Evolutionary conservation across 176 grass and related monocot species (phyloP), one percentile per base, ranked within the genome.

Genomic region (Lolium rigidum): DNA sequence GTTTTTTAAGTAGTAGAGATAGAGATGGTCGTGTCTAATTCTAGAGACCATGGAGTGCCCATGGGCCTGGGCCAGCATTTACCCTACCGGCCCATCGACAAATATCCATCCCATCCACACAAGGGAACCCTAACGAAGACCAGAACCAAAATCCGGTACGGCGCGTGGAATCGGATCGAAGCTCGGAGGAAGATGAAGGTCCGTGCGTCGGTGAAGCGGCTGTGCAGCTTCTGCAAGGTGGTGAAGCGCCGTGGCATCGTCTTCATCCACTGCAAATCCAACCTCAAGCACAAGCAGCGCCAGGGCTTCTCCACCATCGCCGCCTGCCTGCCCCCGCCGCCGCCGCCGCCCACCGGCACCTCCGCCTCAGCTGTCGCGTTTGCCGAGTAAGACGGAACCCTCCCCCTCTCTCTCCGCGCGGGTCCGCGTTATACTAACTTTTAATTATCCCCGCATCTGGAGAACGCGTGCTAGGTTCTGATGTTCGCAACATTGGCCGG

Each of bases 241-340:
- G 90, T 98, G 85, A 98, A 92, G 87, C 97, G 97, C 10, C 86
- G 93, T 9, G 97, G 97, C n/a, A 95, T 87, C 70, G 92, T 98
- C 54, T 95, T 92, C 82, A 86, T 98, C 63, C 86, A 91, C 17
- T 98, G 97, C 81, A 95, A 80, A 20, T 83, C 93, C 88, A 94
- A 95, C 86, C 82, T 82, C n/a, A 98, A 95, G 90, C 96, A 98
- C 83, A 98, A 98, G 86, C 96, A 95, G 84, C 91, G 96, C 65
- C 96, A 98, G 87, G 96, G 96, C 9, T 89, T 90, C 83, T 98
- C 92, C 59, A 92, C 96, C 51, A 84, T 98, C 91, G 88, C 95
- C 55, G 89, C 81, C 21, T 68, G 76, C 81, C 80, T 59, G 71
- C 44, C 78, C 72, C 20, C 80, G 2, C 59, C 77, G 25, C 68